Evolutionary conservation across 2,329 filamentous ascomycete species (phyloP).

Genomic region (Metarhizium robertsii): DNA sequence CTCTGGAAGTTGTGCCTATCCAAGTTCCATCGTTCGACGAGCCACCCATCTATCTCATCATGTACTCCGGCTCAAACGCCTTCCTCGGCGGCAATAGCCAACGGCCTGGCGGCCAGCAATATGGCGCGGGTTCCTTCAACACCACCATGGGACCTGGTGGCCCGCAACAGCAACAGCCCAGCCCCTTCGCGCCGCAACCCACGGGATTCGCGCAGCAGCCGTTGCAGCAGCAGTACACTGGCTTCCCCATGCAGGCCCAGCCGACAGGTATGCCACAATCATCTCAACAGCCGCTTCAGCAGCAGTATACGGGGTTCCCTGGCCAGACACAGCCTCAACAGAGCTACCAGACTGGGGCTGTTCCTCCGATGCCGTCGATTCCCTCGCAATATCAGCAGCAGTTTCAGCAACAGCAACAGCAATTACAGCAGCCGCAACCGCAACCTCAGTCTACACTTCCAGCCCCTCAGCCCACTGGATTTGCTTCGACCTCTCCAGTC

Average conservation of each 20-base stretch:
- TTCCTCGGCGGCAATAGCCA: conserved; percentile 72
- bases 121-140: conserved; percentile 27
- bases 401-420: conserved; percentile 38
- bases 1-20: neutral
- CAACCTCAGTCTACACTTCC: conserved; percentile 27
- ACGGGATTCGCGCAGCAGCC: conserved; percentile 47
- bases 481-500: conserved; percentile 36
- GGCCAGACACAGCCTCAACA: conserved; percentile 42
- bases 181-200: conserved; percentile 48
- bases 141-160: conserved; percentile 43
- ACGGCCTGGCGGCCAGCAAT: conserved; percentile 55
- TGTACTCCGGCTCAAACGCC: conserved; percentile 87
- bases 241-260: conserved; percentile 44
- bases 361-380: conserved; percentile 50
- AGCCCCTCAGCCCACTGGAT: conserved; percentile 34
- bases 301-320: conserved; percentile 60
- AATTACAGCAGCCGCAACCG: conserved; percentile 27
- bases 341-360: conserved; percentile 48
- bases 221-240: conserved; percentile 50
- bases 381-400: conserved; percentile 53
- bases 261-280: conserved; percentile 42
- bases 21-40: neutral
- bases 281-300: conserved; percentile 47
- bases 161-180: conserved; percentile 38
- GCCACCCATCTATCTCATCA: conserved; percentile 28